Conservation (phyloP, 2,329 filamentous ascomycete genomes). For the Fusarium sp. region DNA sequence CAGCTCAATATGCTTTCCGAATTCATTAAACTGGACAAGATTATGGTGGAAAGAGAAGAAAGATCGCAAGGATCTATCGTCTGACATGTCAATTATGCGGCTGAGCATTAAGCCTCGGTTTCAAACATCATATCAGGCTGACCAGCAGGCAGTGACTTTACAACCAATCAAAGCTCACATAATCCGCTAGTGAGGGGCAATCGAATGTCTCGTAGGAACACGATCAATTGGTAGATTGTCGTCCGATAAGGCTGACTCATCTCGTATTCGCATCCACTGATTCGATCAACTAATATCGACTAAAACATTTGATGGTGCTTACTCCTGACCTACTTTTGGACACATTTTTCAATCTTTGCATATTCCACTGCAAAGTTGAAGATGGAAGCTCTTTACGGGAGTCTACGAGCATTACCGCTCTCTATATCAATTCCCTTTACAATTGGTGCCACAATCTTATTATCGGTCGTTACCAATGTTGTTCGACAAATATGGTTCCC, state of each 20-base stretch:
- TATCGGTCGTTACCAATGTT: slow-evolving; percentile 80
- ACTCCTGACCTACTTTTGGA: neutral
- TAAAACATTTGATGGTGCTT: slow-evolving; percentile 1
- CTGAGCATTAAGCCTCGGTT: neutral
- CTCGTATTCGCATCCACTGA: neutral
- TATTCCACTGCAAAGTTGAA: accelerated
- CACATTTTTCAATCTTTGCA: neutral
- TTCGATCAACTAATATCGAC: neutral
- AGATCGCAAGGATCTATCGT: neutral
- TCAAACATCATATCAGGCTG: neutral
- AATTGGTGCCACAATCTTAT: slow-evolving; percentile 55
- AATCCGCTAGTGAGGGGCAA: neutral
- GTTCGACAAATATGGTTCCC: slow-evolving; percentile 81
- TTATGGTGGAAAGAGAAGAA: neutral
- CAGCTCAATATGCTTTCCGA: too few relatives aligned
- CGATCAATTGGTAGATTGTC: neutral
- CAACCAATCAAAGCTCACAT: neutral
- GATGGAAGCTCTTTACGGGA: slow-evolving; percentile 13
- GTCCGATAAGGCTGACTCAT: slow-evolving; percentile 15
- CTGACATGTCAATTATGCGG: neutral
- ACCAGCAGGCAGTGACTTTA: too few relatives aligned
- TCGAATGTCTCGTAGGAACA: neutral
- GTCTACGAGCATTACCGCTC: slow-evolving; percentile 11
- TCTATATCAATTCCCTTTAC: slow-evolving; percentile 51
- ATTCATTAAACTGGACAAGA: neutral